phyloP scores from a whole-genome alignment of 352 stramenopile species.

The Pythium insidiosum region DNA sequence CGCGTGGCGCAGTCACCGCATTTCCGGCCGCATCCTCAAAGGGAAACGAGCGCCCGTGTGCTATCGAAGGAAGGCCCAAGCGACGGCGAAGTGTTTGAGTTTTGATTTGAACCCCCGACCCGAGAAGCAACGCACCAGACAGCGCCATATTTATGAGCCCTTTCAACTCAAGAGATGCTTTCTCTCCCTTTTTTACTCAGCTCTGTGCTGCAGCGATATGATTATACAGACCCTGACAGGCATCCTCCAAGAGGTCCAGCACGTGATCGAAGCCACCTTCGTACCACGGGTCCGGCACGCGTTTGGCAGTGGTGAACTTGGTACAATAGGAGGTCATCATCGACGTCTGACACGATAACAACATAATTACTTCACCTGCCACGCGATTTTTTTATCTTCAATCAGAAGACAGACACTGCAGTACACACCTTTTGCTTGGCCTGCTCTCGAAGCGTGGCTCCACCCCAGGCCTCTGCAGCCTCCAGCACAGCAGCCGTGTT shows the following conservation, averaged over 20 bases:
- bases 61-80: no score
- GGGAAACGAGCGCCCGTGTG: no score
- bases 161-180: background rate
- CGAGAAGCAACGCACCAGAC: no score
- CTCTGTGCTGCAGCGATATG: no score
- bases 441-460: slow-evolving; percentile 30
- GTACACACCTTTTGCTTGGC: slow-evolving; percentile 45
- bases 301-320: slow-evolving; percentile 41
- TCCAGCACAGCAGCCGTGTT: slow-evolving; percentile 80
- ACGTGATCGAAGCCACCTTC: slow-evolving; percentile 88
- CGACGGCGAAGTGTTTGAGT: no score
- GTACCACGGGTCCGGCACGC: slow-evolving; percentile 80
- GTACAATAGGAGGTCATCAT: slow-evolving; percentile 85
- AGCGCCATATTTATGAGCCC: no score
- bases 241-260: slow-evolving; percentile 84
- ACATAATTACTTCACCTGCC: slow-evolving; percentile 6
- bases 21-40: no score
- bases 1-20: no score
- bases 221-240: slow-evolving; percentile 70
- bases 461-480: slow-evolving; percentile 77
- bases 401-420: no score
- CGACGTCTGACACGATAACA: slow-evolving; percentile 33
- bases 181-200: no score
- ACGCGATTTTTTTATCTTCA: slow-evolving; percentile 2
- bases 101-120: no score